Evolutionary conservation across 164 flowering plant genomes (phyloP).

Genomic region (Liriodendron chinense): DNA sequence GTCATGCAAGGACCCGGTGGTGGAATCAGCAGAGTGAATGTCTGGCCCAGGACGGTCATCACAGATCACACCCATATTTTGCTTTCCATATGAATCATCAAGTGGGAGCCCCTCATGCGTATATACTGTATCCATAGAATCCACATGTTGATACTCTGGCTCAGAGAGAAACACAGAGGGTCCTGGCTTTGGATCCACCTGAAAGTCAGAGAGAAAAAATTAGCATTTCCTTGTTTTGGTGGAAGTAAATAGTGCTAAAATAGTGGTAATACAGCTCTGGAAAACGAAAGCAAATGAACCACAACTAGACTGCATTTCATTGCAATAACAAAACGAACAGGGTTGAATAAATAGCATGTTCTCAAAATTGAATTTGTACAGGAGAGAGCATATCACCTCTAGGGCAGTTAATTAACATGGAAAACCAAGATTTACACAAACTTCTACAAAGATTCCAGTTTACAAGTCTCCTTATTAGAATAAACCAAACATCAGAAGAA

Average conservation of each 20-base stretch:
- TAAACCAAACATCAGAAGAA: no score
- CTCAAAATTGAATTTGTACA: background rate
- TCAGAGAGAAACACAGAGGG: background rate
- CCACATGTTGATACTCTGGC: background rate
- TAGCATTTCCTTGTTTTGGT: no score
- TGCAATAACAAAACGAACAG: background rate
- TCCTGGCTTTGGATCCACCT: background rate
- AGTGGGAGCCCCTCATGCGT: background rate
- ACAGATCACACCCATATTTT: background rate
- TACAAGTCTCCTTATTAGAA: no score
- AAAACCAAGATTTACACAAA: no score
- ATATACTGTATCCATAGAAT: background rate
- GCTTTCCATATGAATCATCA: background rate
- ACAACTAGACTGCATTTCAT: no score
- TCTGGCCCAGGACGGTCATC: background rate
- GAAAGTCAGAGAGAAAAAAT: background rate
- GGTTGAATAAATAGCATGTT: background rate
- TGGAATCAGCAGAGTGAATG: constrained; percentile 14
- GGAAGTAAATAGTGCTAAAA: no score
- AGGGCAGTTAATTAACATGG: background rate
- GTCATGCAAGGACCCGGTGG: constrained; percentile 4
- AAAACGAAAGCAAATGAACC: no score
- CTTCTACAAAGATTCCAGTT: no score
- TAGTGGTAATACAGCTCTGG: no score
- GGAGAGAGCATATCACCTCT: background rate